These are phyloP conservation scores for Bothriochloa decipiens DNA, from an alignment of 176 grass and related monocot genomes.

Conservation along the genomic window DNA sequence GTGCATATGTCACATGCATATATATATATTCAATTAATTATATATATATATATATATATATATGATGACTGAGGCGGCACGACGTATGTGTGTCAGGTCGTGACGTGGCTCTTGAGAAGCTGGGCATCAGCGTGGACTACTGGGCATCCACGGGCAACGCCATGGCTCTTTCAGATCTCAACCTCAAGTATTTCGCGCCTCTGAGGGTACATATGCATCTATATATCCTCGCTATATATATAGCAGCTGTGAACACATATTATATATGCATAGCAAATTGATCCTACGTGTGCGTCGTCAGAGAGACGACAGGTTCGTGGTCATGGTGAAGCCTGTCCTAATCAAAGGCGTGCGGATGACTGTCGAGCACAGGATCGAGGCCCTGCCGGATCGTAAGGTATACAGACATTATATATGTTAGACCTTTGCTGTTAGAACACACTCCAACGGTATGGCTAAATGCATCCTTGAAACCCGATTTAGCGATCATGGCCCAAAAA, in stretches of 20 bases:
- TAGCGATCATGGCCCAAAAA: no score
- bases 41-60: no score
- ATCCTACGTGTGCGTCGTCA: neutral
- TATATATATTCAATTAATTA: no score
- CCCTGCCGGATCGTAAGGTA: constrained; percentile 61
- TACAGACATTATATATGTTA: no score
- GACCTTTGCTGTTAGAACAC: no score
- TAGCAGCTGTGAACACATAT: neutral
- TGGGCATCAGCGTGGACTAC: constrained; percentile 57
- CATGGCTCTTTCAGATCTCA: constrained; percentile 61
- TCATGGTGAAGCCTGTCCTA: constrained; percentile 48
- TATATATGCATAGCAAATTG: no score
- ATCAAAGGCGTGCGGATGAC: constrained; percentile 43
- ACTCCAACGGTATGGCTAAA: no score
- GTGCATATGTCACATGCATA: no score
- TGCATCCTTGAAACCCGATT: no score
- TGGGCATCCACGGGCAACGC: constrained; percentile 60
- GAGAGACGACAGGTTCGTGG: constrained; percentile 52
- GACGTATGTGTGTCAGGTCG: constrained; percentile 35
- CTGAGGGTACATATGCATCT: neutral
- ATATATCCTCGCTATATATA: no score
- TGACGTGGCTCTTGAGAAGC: constrained; percentile 50
- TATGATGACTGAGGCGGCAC: no score
- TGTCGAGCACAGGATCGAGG: constrained; percentile 62
- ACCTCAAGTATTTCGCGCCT: constrained; percentile 65